These are phyloP conservation scores for Cornus controversa DNA, from an alignment of 148 eudicot genomes.

Conservation along the genomic window DNA sequence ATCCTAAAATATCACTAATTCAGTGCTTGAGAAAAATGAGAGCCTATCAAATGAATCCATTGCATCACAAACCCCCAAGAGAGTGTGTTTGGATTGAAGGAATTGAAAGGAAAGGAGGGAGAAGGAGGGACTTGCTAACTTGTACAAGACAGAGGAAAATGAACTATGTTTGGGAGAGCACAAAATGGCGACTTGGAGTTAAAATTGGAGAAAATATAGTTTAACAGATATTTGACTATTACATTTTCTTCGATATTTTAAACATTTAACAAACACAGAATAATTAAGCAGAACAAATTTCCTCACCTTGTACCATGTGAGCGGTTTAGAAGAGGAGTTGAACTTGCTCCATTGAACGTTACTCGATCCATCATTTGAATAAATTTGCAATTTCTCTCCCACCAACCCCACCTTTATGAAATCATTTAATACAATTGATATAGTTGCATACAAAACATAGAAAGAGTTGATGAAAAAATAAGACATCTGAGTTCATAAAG, in stretches of 20 bases:
- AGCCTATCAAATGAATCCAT: background rate
- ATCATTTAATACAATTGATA: background rate
- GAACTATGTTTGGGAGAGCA: background rate
- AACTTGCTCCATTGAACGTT: constrained; percentile 34
- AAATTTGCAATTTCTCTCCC: constrained; percentile 48
- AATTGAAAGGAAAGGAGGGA: too few species aligned
- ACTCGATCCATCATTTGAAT: constrained; percentile 28
- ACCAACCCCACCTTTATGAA: constrained; percentile 45
- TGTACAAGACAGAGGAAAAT: too few species aligned
- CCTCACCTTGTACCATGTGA: constrained; percentile 63
- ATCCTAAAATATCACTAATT: background rate
- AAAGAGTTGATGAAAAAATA: too few species aligned
- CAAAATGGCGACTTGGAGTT: background rate
- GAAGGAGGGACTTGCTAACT: too few species aligned
- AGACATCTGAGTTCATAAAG: background rate
- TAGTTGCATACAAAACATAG: background rate
- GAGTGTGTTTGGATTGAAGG: background rate
- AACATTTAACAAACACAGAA: too few species aligned
- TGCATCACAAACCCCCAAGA: background rate
- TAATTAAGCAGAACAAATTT: background rate
- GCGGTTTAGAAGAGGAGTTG: constrained; percentile 28
- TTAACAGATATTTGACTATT: too few species aligned
- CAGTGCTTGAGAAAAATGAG: background rate
- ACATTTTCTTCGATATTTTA: too few species aligned
- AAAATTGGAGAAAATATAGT: too few species aligned